Base-by-base conservation (phyloP, 768 basidiomycete genomes). In the Pisolithus orientalis region DNA sequence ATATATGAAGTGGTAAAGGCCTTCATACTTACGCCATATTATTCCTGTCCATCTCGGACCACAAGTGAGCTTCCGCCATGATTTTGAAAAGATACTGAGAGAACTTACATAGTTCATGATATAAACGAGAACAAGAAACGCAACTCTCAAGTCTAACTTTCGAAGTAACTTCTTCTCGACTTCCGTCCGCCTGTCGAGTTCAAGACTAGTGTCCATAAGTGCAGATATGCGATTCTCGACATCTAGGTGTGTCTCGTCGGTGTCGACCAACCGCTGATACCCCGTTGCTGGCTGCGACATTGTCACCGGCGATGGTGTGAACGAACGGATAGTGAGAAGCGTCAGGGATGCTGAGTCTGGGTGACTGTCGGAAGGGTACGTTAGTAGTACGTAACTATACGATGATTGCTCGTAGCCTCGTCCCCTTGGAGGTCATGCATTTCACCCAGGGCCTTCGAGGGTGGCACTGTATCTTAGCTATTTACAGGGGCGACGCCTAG, bases 31-130 rank as follows among this genome's bases (percentile, higher is more conserved):
- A 84, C 83, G 77, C 71, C 49, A 75, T 82, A 62, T 85, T 85
- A 61, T 83, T 87, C 38, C 85, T 74, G 62, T 87, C 85, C 58
- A 87, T 78, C 77, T 84, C 24, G 21, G n/a, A 43, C 11, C 40
- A 31, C 29, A 17, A 42, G 8, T 55, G 24, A 50, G 25, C 34
- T 17, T 47, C 16, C 28, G 14, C 6, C 47, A 24, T 47, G 53
- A 29, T 55, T 47, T 27, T 29, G 3, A 24, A 45, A 31, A 28
- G 25, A 29, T 9, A 42, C 17, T 21, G 28, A 16, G 25, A 42
- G 17, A 44, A 65, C 74, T 55, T 54, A 75, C 75, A 53, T 72
- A 76, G 64, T 77, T 78, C 51, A 78, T 65, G 53, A 76, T 72
- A 53, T 78, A 78, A 25, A 77, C 68, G 38, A 75, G 57, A 39